Percentiles rank a stretch among this genome's conserved stretches.
Evolutionary conservation across 2,329 filamentous ascomycete species (phyloP).

Genomic region (Botrytis deweyae): DNA sequence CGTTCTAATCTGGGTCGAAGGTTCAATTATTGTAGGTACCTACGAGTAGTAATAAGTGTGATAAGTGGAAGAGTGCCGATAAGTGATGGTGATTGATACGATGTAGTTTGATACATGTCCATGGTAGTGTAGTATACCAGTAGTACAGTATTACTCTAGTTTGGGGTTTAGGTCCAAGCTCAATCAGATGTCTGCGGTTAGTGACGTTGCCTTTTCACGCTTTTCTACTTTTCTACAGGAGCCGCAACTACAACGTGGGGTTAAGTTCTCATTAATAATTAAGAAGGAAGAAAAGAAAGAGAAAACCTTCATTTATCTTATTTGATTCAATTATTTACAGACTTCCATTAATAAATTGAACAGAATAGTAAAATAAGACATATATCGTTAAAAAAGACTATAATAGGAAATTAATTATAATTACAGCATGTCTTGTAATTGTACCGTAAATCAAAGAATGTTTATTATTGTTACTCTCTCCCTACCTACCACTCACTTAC

Average conservation of each 20-base stretch:
- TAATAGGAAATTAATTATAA: neutral
- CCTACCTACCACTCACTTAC: neutral
- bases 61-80: neutral
- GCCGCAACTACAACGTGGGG: conserved; percentile 17
- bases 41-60: neutral
- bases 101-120: neutral
- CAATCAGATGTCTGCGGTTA: neutral
- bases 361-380: neutral
- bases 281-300: neutral
- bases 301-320: neutral
- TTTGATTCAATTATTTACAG: neutral
- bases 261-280: neutral
- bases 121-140: no score
- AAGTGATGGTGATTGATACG: neutral
- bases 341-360: neutral
- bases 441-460: neutral
- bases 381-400: neutral
- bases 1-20: neutral
- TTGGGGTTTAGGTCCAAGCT: conserved; percentile 19
- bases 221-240: neutral
- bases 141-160: neutral
- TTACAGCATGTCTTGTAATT: neutral
- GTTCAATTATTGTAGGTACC: neutral
- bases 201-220: conserved; percentile 9
- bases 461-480: neutral